phyloP scores from a whole-genome alignment of 2,329 filamentous ascomycete genomes.

The Paracamarosporium sp. region DNA sequence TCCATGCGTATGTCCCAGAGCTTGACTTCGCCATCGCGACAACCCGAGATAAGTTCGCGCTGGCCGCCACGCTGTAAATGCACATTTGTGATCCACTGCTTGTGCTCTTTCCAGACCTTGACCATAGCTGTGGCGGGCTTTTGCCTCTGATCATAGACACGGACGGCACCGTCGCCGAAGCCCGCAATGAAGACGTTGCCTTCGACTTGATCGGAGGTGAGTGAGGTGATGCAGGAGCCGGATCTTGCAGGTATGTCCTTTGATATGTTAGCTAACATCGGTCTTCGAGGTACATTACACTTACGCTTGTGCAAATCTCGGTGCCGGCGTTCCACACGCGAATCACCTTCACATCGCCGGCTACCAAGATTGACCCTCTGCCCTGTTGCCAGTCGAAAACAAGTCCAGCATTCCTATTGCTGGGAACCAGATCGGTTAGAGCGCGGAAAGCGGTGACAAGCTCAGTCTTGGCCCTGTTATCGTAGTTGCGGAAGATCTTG shows the following conservation, averaged over 20 bases:
- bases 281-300: conserved; percentile 23
- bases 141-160: conserved; percentile 89
- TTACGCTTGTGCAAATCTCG: conserved; percentile 82
- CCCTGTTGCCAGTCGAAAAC: conserved; percentile 99
- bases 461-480: conserved; percentile 76
- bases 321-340: conserved; percentile 94
- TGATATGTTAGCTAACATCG: conserved; percentile 11
- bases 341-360: conserved; percentile 94
- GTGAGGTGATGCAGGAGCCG: conserved; percentile 91
- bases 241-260: conserved; percentile 92
- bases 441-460: conserved; percentile 92
- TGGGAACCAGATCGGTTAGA: conserved; percentile 90
- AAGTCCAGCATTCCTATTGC: conserved; percentile 91
- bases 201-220: conserved; percentile 97
- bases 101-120: conserved; percentile 94
- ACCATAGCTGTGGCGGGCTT: conserved; percentile 91
- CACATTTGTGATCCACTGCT: conserved; percentile 93
- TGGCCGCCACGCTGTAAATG: conserved; percentile 97
- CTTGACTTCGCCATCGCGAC: conserved; percentile 90
- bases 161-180: conserved; percentile 92
- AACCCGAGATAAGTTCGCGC: conserved; percentile 87
- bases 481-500: conserved; percentile 92
- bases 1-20: conserved; percentile 96
- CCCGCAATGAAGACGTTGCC: conserved; percentile 95
- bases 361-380: conserved; percentile 92